Conservation (phyloP, 73 alveolate species). For the Durusdinium trenchii region DNA sequence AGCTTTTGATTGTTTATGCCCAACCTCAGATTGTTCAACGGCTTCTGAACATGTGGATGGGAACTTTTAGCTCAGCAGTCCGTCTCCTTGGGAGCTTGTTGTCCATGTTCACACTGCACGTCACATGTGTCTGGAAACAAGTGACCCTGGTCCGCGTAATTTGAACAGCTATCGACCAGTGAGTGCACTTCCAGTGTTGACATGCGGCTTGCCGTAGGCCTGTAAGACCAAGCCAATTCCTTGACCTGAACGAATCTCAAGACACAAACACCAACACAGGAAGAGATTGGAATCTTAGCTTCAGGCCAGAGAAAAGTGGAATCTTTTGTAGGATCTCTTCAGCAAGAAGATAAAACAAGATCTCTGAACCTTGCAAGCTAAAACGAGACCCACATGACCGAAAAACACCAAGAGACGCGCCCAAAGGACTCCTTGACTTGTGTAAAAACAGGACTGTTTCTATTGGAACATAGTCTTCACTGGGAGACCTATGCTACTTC, state of each 20-base stretch:
- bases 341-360: slow-evolving; percentile 74
- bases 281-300: not conserved
- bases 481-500: not conserved
- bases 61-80: not conserved
- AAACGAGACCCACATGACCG: no score
- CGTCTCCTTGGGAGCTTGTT: not conserved
- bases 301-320: slow-evolving; percentile 68
- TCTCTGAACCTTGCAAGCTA: slow-evolving; percentile 81
- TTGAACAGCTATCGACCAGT: no score
- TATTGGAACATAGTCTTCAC: not conserved
- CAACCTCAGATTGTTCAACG: not conserved
- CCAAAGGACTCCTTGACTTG: no score
- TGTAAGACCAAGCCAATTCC: slow-evolving; percentile 83
- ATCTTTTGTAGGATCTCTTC: slow-evolving; percentile 79
- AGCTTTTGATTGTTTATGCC: slow-evolving; percentile 63
- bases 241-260: slow-evolving; percentile 31
- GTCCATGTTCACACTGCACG: no score
- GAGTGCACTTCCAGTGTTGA: not conserved
- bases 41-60: not conserved
- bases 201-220: slow-evolving; percentile 54
- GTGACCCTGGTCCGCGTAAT: no score
- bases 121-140: no score
- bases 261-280: not conserved
- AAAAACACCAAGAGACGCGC: no score
- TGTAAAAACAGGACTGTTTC: not conserved